Conservation (phyloP, 306 rosid genomes). For the Quercus rubra region DNA sequence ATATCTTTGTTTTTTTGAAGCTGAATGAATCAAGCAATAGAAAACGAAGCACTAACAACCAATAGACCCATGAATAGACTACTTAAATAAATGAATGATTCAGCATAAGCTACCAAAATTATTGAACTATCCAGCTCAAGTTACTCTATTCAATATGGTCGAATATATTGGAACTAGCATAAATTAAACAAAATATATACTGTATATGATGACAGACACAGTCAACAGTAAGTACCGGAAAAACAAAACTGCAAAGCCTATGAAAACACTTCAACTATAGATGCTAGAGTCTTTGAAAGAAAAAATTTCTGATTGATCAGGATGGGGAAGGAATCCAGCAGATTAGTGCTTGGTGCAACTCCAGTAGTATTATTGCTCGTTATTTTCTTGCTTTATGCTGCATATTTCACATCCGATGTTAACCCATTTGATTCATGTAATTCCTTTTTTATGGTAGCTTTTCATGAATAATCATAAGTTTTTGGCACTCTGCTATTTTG, state of each 20-base stretch:
- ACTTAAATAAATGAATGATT: not conserved
- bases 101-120: not conserved
- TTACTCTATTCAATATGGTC: not conserved
- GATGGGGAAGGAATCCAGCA: slow-evolving; percentile 14
- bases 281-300: not conserved
- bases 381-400: slow-evolving; percentile 13
- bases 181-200: not conserved
- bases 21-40: not conserved
- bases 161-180: not conserved
- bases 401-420: not conserved
- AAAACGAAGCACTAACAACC: not conserved
- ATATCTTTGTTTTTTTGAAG: not conserved
- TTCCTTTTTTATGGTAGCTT: not conserved
- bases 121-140: not conserved
- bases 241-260: too few relatives aligned
- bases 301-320: not conserved
- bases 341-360: slow-evolving; percentile 12
- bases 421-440: slow-evolving; percentile 9
- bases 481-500: not conserved
- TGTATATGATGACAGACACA: not conserved
- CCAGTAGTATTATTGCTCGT: slow-evolving; percentile 2
- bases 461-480: not conserved
- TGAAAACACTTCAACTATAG: not conserved
- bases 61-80: not conserved
- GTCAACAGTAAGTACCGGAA: not conserved